phyloP scores from a whole-genome alignment of 1,284 basidiomycete genomes.

The Lignosus rhinocerotis region DNA sequence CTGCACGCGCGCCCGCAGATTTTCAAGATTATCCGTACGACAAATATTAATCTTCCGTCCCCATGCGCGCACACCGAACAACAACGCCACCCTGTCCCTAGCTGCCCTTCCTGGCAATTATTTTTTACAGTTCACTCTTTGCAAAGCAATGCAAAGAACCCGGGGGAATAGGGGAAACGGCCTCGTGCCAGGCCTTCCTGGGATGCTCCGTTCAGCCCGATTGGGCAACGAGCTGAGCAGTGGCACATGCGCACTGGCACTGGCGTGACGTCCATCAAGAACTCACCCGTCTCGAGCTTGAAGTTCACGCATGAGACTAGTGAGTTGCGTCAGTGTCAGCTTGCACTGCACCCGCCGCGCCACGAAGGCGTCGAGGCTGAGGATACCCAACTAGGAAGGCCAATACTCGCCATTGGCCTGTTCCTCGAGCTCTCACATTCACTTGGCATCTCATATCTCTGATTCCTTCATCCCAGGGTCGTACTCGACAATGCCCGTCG shows the following conservation, averaged over 20 bases:
- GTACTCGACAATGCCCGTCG: background rate
- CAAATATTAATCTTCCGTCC: background rate
- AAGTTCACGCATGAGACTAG: background rate
- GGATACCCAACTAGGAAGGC: background rate
- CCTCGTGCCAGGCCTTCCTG: background rate
- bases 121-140: conserved; percentile 4
- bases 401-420: background rate
- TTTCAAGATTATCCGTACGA: background rate
- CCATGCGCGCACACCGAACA: background rate
- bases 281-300: background rate
- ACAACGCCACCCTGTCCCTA: background rate
- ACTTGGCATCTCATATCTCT: background rate
- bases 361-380: conserved; percentile 2
- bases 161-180: background rate
- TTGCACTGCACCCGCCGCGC: conserved; percentile 1
- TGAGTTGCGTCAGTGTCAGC: background rate
- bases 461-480: background rate
- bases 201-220: background rate
- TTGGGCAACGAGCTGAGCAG: background rate
- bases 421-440: too few species aligned
- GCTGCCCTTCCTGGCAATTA: background rate
- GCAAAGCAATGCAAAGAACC: background rate
- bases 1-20: background rate
- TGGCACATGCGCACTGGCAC: background rate
- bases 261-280: background rate